A percentile compares a stretch with the other conserved stretches of the same genome.
These are phyloP conservation scores for Telopea speciosissima DNA, from an alignment of 177 flowering plant genomes.

Conservation along the genomic window DNA sequence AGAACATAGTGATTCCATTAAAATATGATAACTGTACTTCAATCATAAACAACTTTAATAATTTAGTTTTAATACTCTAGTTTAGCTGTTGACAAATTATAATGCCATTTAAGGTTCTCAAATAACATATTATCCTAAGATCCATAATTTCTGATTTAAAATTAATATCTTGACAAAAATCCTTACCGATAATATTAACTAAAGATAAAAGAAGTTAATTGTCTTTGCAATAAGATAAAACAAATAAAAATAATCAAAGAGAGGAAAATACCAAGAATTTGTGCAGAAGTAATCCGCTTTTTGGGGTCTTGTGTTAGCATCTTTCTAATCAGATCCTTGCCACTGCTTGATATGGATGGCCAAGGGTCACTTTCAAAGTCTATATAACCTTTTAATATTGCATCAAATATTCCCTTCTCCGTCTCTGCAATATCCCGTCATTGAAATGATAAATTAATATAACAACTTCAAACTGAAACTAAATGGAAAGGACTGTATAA, in stretches of 20 bases:
- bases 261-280: conserved; percentile 63
- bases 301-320: conserved; percentile 82
- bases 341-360: conserved; percentile 80
- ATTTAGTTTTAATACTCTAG: background rate
- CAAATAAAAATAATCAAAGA: background rate
- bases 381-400: conserved; percentile 64
- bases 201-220: background rate
- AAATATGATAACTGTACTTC: background rate
- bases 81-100: background rate
- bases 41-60: background rate
- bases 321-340: conserved; percentile 73
- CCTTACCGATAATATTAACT: background rate
- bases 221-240: background rate
- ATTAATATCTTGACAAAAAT: background rate
- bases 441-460: background rate
- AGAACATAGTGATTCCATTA: background rate
- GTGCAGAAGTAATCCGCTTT: conserved; percentile 65
- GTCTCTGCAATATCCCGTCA: conserved; percentile 45
- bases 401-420: conserved; percentile 89
- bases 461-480: background rate
- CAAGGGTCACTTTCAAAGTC: conserved; percentile 81
- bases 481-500: background rate
- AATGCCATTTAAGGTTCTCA: background rate
- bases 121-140: background rate
- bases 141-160: background rate